Evolutionary conservation across 179 eudicot species (phyloP).

Genomic region (Heliamphora pulchella): DNA sequence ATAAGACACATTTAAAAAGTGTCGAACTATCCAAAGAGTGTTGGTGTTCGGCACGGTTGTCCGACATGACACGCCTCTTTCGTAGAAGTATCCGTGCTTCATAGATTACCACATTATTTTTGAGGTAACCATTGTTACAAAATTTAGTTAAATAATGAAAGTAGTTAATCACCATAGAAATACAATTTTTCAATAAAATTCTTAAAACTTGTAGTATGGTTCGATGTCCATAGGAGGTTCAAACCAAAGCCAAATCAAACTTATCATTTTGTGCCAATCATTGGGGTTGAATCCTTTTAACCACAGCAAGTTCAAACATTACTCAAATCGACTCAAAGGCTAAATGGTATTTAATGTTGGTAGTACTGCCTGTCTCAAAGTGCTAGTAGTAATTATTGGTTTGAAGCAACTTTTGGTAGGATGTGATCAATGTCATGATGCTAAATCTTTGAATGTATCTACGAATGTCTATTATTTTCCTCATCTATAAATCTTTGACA

Average conservation of each 20-base stretch:
- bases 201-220: neutral
- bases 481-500: neutral
- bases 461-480: neutral
- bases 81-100: too few relatives aligned
- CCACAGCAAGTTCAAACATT: too few relatives aligned
- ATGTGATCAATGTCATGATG: neutral
- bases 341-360: neutral
- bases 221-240: slow-evolving; percentile 2
- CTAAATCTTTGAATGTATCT: neutral
- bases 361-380: neutral
- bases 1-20: too few relatives aligned
- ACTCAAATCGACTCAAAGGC: too few relatives aligned
- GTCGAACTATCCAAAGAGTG: too few relatives aligned
- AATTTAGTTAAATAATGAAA: too few relatives aligned
- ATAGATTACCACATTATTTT: too few relatives aligned
- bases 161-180: neutral
- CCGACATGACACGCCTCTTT: too few relatives aligned
- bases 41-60: too few relatives aligned
- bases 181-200: neutral
- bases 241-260: neutral
- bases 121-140: too few relatives aligned
- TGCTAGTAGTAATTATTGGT: neutral
- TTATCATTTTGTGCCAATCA: too few relatives aligned
- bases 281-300: too few relatives aligned
- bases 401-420: neutral